Base-by-base conservation (phyloP, 495 filamentous ascomycete species). In the Hypoxylon rickii region DNA sequence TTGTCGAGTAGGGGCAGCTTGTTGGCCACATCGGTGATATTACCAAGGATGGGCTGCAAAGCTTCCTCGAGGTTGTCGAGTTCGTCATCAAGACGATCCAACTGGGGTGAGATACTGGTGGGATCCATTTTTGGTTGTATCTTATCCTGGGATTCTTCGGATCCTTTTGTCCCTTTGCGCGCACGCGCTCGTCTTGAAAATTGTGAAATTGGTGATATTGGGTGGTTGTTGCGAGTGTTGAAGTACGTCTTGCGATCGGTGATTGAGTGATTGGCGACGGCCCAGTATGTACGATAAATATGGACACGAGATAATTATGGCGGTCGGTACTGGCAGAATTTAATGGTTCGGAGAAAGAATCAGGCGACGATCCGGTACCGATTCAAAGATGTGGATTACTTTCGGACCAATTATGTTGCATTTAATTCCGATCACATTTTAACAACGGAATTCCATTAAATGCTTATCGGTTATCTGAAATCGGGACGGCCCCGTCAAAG, bases 1-100 rank as follows among this genome's bases (percentile, higher is more conserved):
- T 89, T 94, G 77, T 98, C 94, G 49, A 97, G 76, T 7, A 98
- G 78, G 1, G 95, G 92, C 24, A 98, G 76, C 69, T 90, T 94
- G 49, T 80, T 84, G 4, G 90, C 83, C 7, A 80, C 77, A 42
- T 88, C 83, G 17, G 83, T 73, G 18, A 97, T 64, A 16, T 86
- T 76, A 21, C 70, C 73, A 15, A 79, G 77, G 22, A 96, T 69
- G 7, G 92, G 90, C 22, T 79, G 65, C 19, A 97, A 75, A 3
- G 79, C 73, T n/a, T 86, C 84, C 54, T 91, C 82, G 18, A 97
- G 79, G 47, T 88, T 83, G 69, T 92, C 86, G 41, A 96, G 77
- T 50, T 89, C 81, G 59, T 84, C 83, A 43, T 89, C 86, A 7
- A 97, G 83, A 55, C 82, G 76, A 59, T 89, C 84, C 36, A 97